Evolutionary conservation across 2,329 filamentous ascomycete species (phyloP).

Genomic region (Alternaria arbusti): DNA sequence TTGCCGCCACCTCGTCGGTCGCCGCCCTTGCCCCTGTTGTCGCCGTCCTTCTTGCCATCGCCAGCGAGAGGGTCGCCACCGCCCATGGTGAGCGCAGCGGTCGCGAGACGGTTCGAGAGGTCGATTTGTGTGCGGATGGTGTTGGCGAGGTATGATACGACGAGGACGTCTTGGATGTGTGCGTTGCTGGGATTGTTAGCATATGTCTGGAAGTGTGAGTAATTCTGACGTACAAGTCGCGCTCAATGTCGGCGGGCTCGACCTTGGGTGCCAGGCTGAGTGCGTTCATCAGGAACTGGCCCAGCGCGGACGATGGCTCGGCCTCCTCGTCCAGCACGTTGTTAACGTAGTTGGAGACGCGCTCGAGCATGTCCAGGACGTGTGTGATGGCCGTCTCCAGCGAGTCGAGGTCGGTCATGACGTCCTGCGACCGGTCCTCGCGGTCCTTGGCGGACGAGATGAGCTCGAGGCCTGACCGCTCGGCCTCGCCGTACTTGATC

Average conservation of each 20-base stretch:
- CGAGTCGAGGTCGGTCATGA: constrained; percentile 88
- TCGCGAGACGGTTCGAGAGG: constrained; percentile 91
- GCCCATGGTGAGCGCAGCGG: constrained; percentile 58
- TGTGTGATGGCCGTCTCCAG: constrained; percentile 86
- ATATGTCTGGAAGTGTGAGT: background rate
- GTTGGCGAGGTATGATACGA: constrained; percentile 98
- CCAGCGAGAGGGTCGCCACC: constrained; percentile 47
- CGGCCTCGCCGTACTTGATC: constrained; percentile 83
- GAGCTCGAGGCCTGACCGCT: constrained; percentile 79
- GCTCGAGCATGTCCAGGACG: constrained; percentile 86
- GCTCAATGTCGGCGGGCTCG: constrained; percentile 85
- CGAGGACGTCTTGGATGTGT: constrained; percentile 98
- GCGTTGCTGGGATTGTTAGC: constrained; percentile 73
- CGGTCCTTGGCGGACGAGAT: constrained; percentile 81
- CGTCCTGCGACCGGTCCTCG: constrained; percentile 74
- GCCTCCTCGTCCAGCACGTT: constrained; percentile 93
- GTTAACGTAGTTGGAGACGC: constrained; percentile 89
- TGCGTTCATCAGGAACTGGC: constrained; percentile 93
- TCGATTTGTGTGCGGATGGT: constrained; percentile 99
- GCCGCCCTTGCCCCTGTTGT: constrained; percentile 37
- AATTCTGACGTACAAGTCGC: constrained; percentile 72
- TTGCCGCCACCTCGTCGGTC: constrained; percentile 41
- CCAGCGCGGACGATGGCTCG: constrained; percentile 86
- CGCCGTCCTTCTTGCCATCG: constrained; percentile 43
- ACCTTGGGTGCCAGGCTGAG: constrained; percentile 95